These are phyloP conservation scores for Xylariales sp. DNA, from an alignment of 2,329 filamentous ascomycete genomes.

Conservation along the genomic window DNA sequence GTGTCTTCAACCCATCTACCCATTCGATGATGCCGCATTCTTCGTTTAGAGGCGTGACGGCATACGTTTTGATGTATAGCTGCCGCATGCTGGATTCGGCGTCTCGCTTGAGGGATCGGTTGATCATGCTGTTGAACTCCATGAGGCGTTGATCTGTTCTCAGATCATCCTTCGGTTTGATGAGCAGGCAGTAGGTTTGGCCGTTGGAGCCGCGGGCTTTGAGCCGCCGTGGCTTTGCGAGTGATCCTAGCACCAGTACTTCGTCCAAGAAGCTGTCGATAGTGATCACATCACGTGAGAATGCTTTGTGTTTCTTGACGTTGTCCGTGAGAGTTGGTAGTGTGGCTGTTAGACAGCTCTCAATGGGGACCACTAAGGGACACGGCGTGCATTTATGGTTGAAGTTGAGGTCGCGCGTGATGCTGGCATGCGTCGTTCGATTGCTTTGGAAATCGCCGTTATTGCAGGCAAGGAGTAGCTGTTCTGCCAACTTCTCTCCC, in stretches of 20 bases:
- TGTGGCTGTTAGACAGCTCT: slow-evolving; percentile 76
- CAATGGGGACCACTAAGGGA: slow-evolving; percentile 82
- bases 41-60: slow-evolving; percentile 93
- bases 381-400: slow-evolving; percentile 80
- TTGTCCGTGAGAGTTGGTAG: slow-evolving; percentile 72
- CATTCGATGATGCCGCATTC: slow-evolving; percentile 98
- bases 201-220: slow-evolving; percentile 87
- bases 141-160: slow-evolving; percentile 96
- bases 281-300: slow-evolving; percentile 79
- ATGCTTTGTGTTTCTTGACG: slow-evolving; percentile 75
- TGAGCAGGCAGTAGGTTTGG: slow-evolving; percentile 80
- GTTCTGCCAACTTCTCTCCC: slow-evolving; percentile 79
- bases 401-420: slow-evolving; percentile 76
- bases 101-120: slow-evolving; percentile 86
- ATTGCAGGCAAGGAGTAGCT: slow-evolving; percentile 76
- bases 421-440: slow-evolving; percentile 64
- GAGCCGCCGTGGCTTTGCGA: slow-evolving; percentile 88
- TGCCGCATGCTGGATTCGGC: slow-evolving; percentile 85
- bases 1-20: slow-evolving; percentile 92
- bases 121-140: slow-evolving; percentile 99
- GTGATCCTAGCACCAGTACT: slow-evolving; percentile 82
- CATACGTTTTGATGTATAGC: slow-evolving; percentile 94
- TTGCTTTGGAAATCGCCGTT: slow-evolving; percentile 68
- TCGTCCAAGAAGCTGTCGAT: slow-evolving; percentile 80
- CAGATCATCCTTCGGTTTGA: slow-evolving; percentile 97